Conservation (phyloP, 1,284 basidiomycete species). For the Puccinia triticina region DNA sequence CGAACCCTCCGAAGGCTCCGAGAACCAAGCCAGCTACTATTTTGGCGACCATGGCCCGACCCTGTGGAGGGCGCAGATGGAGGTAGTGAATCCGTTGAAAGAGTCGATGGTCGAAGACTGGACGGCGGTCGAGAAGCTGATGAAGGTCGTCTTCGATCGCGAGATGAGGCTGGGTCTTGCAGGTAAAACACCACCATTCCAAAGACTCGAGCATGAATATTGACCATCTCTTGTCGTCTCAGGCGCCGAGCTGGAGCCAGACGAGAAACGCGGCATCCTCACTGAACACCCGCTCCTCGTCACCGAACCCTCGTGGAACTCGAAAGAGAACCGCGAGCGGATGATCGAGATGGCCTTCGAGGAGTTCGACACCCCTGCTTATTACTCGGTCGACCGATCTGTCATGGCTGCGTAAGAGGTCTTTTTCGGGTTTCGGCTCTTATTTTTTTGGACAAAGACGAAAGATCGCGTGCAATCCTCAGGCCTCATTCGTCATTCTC, state of each 20-base stretch:
- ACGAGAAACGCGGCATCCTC: conserved; percentile 54
- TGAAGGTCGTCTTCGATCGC: conserved; percentile 30
- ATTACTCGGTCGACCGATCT: conserved; percentile 95
- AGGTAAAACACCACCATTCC: not conserved
- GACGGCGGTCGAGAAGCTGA: conserved; percentile 27
- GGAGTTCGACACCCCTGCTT: conserved; percentile 88
- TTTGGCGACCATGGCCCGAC: conserved; percentile 88
- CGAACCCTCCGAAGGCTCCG: conserved; percentile 61
- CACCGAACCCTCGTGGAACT: conserved; percentile 97
- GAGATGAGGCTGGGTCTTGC: conserved; percentile 38
- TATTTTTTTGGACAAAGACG: not conserved
- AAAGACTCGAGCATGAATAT: conserved; percentile 63
- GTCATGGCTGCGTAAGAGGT: conserved; percentile 83
- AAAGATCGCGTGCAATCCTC: not conserved
- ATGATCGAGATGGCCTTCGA: conserved; percentile 98
- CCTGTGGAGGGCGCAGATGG: conserved; percentile 86
- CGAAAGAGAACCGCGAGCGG: conserved; percentile 79
- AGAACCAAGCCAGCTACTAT: conserved; percentile 66
- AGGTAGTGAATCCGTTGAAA: conserved; percentile 78
- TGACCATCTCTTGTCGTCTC: conserved; percentile 53
- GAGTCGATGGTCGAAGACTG: conserved; percentile 69
- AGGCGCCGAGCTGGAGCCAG: conserved; percentile 54
- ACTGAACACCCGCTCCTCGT: conserved; percentile 87
- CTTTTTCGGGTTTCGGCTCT: conserved; percentile 16
- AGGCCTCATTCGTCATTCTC: too few species aligned